Evolutionary conservation across 2,329 filamentous ascomycete genomes (phyloP), one percentile per base, ranked within the genome.

Genomic region (Cladophialophora bantiana): DNA sequence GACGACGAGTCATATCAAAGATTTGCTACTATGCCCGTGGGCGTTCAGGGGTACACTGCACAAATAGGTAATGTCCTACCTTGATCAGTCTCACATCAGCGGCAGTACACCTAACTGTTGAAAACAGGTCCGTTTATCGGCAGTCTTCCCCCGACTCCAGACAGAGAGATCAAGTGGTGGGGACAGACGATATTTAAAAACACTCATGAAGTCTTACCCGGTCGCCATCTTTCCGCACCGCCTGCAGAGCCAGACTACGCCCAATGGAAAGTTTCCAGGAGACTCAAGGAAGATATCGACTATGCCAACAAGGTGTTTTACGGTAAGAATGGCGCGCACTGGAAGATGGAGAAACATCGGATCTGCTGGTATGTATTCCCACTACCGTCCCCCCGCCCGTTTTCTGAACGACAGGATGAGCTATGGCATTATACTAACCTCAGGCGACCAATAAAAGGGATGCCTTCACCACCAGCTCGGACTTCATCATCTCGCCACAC

Each of bases 331-430:
- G 83, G 84, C 36, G 81, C 80, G 12, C 74, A 77, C 52, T 89
- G 85, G 86, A 83, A 85, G 68, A 83, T 88, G 76, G 83, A 84
- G 64, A 86, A 88, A 73, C 84, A 89, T 73, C 83, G 88, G 5
- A 86, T 90, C 66, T 90, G 88, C 82, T 90, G 88, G 88, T 89
- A 76, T 76, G 84, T 40, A 3, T 62, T 40, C 78, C 4, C 9
- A 6, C 52, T 35, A 9, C 53, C 34, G 9, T 26, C 20, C 50
- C 38, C 32, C 31, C 57, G 32, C 20, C n/a, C n/a, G n/a, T 52
- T 50, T 2, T n/a, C 34, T 18, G 64, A 55, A 38, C 70, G 10
- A 42, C 38, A 42, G 38, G 5, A 42, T 42, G 38, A 42, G 38
- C n/a, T 4, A 38, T 42, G 38, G 12, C 13, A 7, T 26, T 50